Evolutionary conservation across 179 eudicot species (phyloP).

Genomic region (Corrigiola litoralis): DNA sequence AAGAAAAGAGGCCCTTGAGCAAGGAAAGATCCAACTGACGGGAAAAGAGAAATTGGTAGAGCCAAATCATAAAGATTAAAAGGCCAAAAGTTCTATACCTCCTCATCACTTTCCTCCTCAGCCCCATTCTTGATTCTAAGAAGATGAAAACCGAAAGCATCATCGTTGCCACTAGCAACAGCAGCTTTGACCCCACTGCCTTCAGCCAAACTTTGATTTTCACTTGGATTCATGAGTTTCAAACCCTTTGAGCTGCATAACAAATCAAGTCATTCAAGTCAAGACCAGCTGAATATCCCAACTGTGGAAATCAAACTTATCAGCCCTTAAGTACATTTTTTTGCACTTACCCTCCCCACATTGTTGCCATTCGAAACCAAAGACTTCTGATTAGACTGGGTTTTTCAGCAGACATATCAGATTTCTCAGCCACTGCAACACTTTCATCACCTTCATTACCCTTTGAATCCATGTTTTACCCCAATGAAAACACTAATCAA

Average conservation of each 20-base stretch:
- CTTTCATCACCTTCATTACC: slow-evolving; percentile 27
- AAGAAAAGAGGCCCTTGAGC: neutral
- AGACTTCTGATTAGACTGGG: slow-evolving; percentile 12
- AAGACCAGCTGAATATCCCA: slow-evolving; percentile 38
- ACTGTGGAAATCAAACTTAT: slow-evolving; percentile 70
- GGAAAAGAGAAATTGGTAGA: neutral
- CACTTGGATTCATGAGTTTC: slow-evolving; percentile 74
- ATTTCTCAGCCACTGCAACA: slow-evolving; percentile 18
- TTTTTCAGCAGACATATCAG: slow-evolving; percentile 25
- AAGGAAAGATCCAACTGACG: neutral
- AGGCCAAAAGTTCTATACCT: slow-evolving; percentile 37
- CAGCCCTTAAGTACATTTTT: slow-evolving; percentile 64
- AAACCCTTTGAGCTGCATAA: slow-evolving; percentile 65
- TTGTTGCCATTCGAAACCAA: too few species aligned
- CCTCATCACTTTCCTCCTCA: slow-evolving; percentile 93
- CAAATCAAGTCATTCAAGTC: slow-evolving; percentile 6
- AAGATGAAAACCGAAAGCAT: slow-evolving; percentile 90
- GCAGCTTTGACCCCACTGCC: slow-evolving; percentile 66
- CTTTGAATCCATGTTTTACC: slow-evolving; percentile 42
- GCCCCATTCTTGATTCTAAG: slow-evolving; percentile 78
- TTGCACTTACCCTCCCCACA: slow-evolving; percentile 37
- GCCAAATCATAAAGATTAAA: neutral
- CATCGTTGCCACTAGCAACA: slow-evolving; percentile 64
- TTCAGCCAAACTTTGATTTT: slow-evolving; percentile 24
- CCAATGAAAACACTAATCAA: neutral